Evolutionary conservation across 768 basidiomycete genomes (phyloP).

Genomic region (Pulveroboletus sp.): DNA sequence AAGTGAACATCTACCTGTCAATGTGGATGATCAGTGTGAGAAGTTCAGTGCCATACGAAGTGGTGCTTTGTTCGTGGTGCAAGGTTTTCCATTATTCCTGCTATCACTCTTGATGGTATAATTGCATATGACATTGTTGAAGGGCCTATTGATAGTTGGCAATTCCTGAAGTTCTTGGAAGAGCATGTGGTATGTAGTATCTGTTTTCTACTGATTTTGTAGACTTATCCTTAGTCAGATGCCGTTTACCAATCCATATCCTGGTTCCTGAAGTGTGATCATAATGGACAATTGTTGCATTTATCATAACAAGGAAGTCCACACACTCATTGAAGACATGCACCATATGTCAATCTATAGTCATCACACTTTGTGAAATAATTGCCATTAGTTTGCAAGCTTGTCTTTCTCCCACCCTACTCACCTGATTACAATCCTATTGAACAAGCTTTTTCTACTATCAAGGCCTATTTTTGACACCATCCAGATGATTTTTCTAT

Average conservation of each 20-base stretch:
- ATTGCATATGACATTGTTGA: constrained; percentile 16
- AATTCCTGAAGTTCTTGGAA: constrained; percentile 8
- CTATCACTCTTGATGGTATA: too few species aligned
- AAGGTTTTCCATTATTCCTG: constrained; percentile 14
- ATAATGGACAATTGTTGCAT: constrained; percentile 25
- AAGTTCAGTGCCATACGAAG: background rate
- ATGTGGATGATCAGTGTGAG: background rate
- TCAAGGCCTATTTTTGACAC: background rate
- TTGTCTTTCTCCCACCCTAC: background rate
- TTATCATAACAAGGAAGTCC: constrained; percentile 21
- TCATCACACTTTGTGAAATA: too few species aligned
- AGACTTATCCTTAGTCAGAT: too few species aligned
- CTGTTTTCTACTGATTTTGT: too few species aligned
- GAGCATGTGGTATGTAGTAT: constrained; percentile 8
- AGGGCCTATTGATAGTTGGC: constrained; percentile 6
- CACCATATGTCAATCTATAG: too few species aligned
- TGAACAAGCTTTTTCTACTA: background rate
- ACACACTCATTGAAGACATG: too few species aligned
- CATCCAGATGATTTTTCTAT: background rate
- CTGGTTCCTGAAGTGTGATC: constrained; percentile 10
- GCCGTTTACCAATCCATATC: constrained; percentile 4
- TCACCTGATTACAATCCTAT: background rate
- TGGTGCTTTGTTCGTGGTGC: background rate
- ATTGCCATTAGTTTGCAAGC: too few species aligned
- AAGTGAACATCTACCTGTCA: background rate